phyloP scores from a whole-genome alignment of 176 grass and related monocot genomes.

The Aegilops umbellulata region DNA sequence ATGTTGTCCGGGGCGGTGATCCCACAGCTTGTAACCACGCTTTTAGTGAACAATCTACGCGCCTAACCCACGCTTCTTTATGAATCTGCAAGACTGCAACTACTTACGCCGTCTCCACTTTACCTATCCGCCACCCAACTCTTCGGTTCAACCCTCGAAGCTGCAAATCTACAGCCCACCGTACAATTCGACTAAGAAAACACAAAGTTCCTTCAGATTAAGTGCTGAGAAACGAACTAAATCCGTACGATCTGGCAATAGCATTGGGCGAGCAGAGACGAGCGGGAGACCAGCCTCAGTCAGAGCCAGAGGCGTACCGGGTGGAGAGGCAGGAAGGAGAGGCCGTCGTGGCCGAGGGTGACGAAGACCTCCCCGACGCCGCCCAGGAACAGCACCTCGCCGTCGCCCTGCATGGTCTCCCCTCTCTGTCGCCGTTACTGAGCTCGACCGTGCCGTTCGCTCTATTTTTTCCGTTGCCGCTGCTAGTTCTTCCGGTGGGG shows the following conservation, averaged over 20 bases:
- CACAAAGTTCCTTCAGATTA: background rate
- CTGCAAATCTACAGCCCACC: constrained; percentile 4
- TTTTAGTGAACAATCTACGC: background rate
- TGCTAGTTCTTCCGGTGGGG: background rate
- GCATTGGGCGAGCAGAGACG: background rate
- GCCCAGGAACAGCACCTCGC: constrained; percentile 56
- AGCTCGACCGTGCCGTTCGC: background rate
- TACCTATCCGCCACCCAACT: background rate
- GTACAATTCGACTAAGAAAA: background rate
- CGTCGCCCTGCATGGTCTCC: constrained; percentile 48
- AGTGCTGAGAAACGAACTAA: background rate
- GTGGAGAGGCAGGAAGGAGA: constrained; percentile 60
- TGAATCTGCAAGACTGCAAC: background rate
- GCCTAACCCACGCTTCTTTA: background rate
- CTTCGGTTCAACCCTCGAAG: background rate
- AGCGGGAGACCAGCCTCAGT: background rate
- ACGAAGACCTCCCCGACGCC: constrained; percentile 62
- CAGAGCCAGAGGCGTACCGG: constrained; percentile 27
- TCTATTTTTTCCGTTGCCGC: background rate
- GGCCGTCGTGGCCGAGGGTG: constrained; percentile 36
- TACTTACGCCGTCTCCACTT: background rate
- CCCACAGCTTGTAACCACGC: background rate
- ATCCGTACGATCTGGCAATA: constrained; percentile 18
- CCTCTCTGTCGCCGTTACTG: background rate
- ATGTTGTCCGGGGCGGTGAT: background rate